These are phyloP conservation scores for Globisporangium carolinianum DNA, from an alignment of 352 stramenopile genomes.

Conservation along the genomic window DNA sequence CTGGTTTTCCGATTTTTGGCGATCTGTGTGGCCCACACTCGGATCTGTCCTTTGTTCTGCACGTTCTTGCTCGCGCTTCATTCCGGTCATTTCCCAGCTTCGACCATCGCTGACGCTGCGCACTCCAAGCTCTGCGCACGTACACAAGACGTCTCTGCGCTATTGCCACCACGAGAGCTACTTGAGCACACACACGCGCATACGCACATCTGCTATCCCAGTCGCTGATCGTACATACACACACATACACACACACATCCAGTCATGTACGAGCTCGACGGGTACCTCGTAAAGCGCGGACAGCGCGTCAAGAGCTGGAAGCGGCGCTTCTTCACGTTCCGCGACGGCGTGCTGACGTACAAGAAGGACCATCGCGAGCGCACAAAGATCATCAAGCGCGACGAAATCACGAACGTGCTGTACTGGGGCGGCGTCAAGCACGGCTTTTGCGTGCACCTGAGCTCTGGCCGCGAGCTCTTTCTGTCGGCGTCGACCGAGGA, in stretches of 20 bases:
- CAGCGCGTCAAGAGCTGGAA: slow-evolving; percentile 66
- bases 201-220: neutral
- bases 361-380: slow-evolving; percentile 43
- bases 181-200: neutral
- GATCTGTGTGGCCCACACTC: too few species aligned
- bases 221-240: too few species aligned
- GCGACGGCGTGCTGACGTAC: slow-evolving; percentile 51
- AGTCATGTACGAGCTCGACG: slow-evolving; percentile 17
- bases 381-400: slow-evolving; percentile 37
- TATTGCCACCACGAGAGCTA: too few species aligned
- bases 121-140: too few species aligned
- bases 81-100: too few species aligned
- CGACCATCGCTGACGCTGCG: too few species aligned
- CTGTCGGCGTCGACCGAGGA: slow-evolving; percentile 41
- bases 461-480: slow-evolving; percentile 44
- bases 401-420: slow-evolving; percentile 52
- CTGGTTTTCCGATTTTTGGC: neutral
- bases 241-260: neutral
- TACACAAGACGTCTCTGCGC: too few species aligned
- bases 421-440: slow-evolving; percentile 56
- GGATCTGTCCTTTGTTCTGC: too few species aligned
- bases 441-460: slow-evolving; percentile 47
- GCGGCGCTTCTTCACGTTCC: slow-evolving; percentile 58
- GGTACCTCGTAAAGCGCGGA: slow-evolving; percentile 53
- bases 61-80: too few species aligned